Conservation (phyloP, 139 green algal species). For the Chlamydomonas incerta region DNA sequence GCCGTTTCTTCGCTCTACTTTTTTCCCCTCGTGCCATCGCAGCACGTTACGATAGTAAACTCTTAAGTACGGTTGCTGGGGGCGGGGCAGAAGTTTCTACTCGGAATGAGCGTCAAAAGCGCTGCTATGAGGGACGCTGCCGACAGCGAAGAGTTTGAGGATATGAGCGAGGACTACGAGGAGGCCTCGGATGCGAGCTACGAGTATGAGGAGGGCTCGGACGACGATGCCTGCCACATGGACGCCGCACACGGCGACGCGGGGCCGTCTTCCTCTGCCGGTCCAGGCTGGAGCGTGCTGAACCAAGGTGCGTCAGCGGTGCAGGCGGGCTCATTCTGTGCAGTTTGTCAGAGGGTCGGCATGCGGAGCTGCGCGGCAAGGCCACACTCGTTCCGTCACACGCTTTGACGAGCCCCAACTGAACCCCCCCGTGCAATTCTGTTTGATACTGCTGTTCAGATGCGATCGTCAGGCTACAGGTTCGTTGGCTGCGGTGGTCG, state of each 20-base stretch:
- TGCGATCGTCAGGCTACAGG: too few species aligned
- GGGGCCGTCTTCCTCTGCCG: slow-evolving; percentile 8
- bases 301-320: neutral
- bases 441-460: neutral
- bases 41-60: too few species aligned
- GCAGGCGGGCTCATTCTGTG: too few species aligned
- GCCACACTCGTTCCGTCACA: neutral
- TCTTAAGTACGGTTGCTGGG: too few species aligned
- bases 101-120: neutral
- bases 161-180: slow-evolving; percentile 12
- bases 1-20: too few species aligned
- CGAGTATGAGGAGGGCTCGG: slow-evolving; percentile 17
- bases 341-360: neutral
- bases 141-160: slow-evolving; percentile 10
- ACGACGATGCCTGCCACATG: slow-evolving; percentile 13
- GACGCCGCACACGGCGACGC: slow-evolving; percentile 9
- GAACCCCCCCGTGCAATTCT: too few species aligned
- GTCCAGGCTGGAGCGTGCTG: slow-evolving; percentile 22
- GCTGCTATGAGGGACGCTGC: slow-evolving; percentile 6
- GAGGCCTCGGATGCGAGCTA: slow-evolving; percentile 2
- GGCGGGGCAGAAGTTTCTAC: too few species aligned
- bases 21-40: too few species aligned
- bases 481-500: too few species aligned
- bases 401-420: too few species aligned
- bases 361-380: neutral